Percentiles rank a stretch among this genome's conserved stretches.
phyloP scores from a whole-genome alignment of 83 land plant species.

The Thuja plicata region DNA sequence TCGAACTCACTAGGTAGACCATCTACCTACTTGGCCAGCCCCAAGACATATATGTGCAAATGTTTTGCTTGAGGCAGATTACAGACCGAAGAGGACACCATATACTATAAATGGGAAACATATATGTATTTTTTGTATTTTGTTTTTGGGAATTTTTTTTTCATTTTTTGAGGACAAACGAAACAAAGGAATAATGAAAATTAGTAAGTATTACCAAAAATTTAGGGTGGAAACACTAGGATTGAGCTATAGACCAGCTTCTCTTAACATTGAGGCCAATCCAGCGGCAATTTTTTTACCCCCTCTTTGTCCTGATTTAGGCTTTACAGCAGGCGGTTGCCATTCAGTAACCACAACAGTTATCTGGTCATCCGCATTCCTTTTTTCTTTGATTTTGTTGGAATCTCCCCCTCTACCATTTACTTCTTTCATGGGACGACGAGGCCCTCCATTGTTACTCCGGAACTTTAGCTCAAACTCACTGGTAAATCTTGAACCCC shows the following conservation, averaged over 20 bases:
- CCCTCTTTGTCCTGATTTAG: constrained; percentile 14
- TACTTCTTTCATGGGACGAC: not conserved
- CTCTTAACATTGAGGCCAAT: constrained; percentile 20
- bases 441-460: constrained; percentile 7
- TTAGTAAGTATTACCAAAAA: constrained; percentile 4
- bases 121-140: not conserved
- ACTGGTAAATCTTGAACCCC: constrained; percentile 27
- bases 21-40: not conserved
- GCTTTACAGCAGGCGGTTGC: constrained; percentile 33
- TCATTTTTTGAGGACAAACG: not conserved
- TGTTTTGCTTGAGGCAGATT: not conserved
- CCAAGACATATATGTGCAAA: not conserved
- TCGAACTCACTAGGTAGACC: not conserved
- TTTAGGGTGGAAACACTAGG: not conserved
- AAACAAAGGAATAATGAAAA: not conserved
- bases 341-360: constrained; percentile 28
- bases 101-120: not conserved
- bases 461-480: constrained; percentile 27
- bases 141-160: not conserved
- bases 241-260: constrained; percentile 12
- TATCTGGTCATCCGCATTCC: constrained; percentile 13
- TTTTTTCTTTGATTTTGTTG: not conserved
- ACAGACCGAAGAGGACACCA: constrained; percentile 1
- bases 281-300: constrained; percentile 17
- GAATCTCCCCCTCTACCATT: not conserved